Evolutionary conservation across 306 rosid genomes (phyloP), one percentile per base, ranked within the genome.

Genomic region (Trifolium repens): DNA sequence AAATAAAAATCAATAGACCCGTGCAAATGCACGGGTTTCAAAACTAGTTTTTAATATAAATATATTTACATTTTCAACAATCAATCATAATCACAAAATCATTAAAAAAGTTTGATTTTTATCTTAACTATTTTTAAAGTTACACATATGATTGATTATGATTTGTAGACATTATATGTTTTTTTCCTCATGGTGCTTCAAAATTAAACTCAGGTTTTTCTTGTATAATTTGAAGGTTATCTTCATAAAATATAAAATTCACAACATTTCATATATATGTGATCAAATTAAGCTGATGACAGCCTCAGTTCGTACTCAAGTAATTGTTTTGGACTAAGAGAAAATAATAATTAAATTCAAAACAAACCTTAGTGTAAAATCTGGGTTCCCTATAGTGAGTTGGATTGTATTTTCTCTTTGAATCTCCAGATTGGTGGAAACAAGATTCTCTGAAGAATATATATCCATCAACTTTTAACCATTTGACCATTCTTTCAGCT

Each of bases 341-440:
- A 9, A 4, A 68, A 62, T 68, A 43, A 13, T 24, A 49, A 27
- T 24, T 58, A 59, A 26, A 46, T 30, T 16, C 1, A 65, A 46
- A 59, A 73, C 76, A 80, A 79, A 91, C 98, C 97, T 85, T 94
- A 13, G 96, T 91, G 82, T 94, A 94, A 83, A 87, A 90, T 75
- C 97, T 85, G 34, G 98, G 98, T 67, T 91, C 96, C 79, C 98
- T 86, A 62, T 94, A 94, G 74, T 94, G 98, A 83, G 98, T 94
- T 34, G 98, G 98, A 79, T 94, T 94, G 83, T 83, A 84, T 72
- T 91, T 91, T 77, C 98, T 83, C 89, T 91, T 90, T 7, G 92
- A 89, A 78, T 91, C 98, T 69, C 98, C 98, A 59, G 98, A 94
- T 84, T 87, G 96, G 70, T 94, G 98, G 74, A 90, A 94, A 84